Percentiles rank a stretch among this genome's conserved stretches.
Evolutionary conservation across 1,139 yeast species (phyloP).

Genomic region (Scheffersomyces stambukii): DNA sequence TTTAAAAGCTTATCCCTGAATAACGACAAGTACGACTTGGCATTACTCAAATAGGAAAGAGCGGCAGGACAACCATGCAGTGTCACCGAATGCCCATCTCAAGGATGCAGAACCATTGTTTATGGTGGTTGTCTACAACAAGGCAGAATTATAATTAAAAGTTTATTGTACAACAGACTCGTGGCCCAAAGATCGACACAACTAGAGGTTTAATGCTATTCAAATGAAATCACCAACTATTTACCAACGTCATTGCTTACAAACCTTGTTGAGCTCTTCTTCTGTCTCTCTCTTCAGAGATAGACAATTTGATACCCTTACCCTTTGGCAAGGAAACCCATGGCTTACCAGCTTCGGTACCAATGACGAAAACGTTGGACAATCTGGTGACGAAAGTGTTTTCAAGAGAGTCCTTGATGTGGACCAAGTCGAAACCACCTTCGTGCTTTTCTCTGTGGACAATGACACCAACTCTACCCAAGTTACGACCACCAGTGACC

Average conservation of each 20-base stretch:
- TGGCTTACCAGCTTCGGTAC: conserved; percentile 93
- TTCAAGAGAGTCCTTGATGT: conserved; percentile 95
- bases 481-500: conserved; percentile 99
- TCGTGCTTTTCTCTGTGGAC: conserved; percentile 99
- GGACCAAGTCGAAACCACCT: conserved; percentile 99
- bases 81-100: too few species aligned
- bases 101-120: too few species aligned
- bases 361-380: conserved; percentile 93
- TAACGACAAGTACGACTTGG: too few species aligned
- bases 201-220: conserved; percentile 3
- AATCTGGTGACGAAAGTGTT: conserved; percentile 98
- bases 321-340: conserved; percentile 98
- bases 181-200: too few species aligned
- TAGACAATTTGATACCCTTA: conserved; percentile 98
- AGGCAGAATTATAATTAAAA: too few species aligned
- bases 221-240: too few species aligned
- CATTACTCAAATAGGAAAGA: too few species aligned
- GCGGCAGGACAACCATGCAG: too few species aligned
- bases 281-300: conserved; percentile 99
- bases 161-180: too few species aligned
- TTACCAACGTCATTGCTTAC: too few species aligned
- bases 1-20: too few species aligned
- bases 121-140: too few species aligned
- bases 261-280: conserved; percentile 72
- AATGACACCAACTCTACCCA: conserved; percentile 99